phyloP scores from a whole-genome alignment of 140 eudicot species.

The Stevia rebaudiana region DNA sequence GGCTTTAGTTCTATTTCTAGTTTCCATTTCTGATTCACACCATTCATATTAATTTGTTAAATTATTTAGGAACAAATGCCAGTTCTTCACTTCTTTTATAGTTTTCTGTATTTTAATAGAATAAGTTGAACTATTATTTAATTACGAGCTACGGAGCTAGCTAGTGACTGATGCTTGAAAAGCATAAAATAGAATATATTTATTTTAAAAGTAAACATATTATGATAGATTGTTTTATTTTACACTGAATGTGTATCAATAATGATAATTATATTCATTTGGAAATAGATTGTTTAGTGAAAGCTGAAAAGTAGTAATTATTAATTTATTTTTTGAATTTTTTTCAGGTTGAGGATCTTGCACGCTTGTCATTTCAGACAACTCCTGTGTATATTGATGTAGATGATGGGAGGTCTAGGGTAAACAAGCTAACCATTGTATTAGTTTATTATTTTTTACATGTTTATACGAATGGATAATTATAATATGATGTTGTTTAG shows the following conservation, averaged over 20 bases:
- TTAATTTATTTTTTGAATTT: not conserved
- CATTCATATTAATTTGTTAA: not conserved
- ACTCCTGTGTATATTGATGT: constrained; percentile 77
- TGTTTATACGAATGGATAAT: not conserved
- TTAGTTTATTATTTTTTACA: not conserved
- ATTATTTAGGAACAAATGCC: not conserved
- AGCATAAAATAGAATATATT: too few species aligned
- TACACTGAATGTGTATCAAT: too few species aligned
- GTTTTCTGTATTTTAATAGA: too few species aligned
- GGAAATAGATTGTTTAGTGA: not conserved
- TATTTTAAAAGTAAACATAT: not conserved
- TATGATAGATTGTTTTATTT: not conserved
- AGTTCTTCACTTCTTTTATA: too few species aligned
- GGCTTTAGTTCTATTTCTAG: not conserved
- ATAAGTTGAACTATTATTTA: too few species aligned
- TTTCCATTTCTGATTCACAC: not conserved
- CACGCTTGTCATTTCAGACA: constrained; percentile 69
- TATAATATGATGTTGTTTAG: constrained; percentile 31
- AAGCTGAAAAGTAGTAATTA: not conserved
- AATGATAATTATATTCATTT: not conserved
- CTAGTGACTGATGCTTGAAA: not conserved
- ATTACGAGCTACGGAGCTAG: too few species aligned
- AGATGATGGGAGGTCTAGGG: constrained; percentile 81
- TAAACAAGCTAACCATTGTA: constrained; percentile 17
- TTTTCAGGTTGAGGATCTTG: constrained; percentile 89